These are phyloP conservation scores for Pseudogymnoascus sp. DNA, from an alignment of 2,329 filamentous ascomycete species.

Conservation along the genomic window DNA sequence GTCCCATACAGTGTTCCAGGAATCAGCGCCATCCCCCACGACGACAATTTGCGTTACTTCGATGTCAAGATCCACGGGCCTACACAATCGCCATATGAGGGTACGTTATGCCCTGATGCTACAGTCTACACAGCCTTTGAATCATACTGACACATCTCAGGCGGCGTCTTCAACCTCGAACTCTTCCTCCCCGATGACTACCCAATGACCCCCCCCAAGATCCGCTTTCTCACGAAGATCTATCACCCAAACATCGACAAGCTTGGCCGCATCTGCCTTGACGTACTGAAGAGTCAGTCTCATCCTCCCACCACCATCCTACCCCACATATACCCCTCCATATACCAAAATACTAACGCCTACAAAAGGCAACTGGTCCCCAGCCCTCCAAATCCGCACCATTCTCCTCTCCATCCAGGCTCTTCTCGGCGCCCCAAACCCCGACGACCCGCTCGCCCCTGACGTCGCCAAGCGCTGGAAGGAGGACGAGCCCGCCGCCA, in stretches of 20 bases:
- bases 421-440: conserved; percentile 89
- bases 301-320: not conserved
- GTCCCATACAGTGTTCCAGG: conserved; percentile 66
- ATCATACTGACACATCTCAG: conserved; percentile 16
- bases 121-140: conserved; percentile 11
- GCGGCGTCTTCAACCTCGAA: conserved; percentile 89
- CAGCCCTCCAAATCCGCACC: conserved; percentile 92
- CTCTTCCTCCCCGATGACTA: conserved; percentile 98
- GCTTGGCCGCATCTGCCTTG: conserved; percentile 90
- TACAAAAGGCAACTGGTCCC: conserved; percentile 86
- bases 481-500: conserved; percentile 86
- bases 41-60: conserved; percentile 96
- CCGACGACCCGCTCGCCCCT: conserved; percentile 95
- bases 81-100: conserved; percentile 88
- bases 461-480: conserved; percentile 98
- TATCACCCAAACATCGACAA: conserved; percentile 99
- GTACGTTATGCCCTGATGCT: conserved; percentile 40
- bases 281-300: conserved; percentile 84
- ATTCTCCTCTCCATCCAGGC: conserved; percentile 99
- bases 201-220: conserved; percentile 97
- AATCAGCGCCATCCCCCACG: conserved; percentile 90
- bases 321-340: conserved; percentile 5
- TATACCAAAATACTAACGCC: not conserved
- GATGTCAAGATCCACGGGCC: conserved; percentile 95
- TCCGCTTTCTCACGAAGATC: conserved; percentile 96